Base-by-base conservation (phyloP, 768 basidiomycete genomes). In the Cantharellus cinnabarinus region DNA sequence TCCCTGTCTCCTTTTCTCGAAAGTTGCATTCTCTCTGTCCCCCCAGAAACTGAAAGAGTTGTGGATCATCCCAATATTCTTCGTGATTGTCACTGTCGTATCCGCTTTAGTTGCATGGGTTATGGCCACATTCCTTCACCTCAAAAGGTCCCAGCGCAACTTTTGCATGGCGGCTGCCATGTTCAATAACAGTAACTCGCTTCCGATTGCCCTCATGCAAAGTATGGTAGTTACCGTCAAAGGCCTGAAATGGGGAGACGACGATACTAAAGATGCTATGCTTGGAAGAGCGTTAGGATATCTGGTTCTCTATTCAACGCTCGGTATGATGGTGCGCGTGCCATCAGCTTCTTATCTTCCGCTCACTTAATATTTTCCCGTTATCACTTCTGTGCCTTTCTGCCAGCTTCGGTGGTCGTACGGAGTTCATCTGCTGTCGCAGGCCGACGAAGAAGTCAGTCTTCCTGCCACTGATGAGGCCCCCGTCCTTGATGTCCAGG, bases 101-200 rank as follows among this genome's bases (percentile, higher is more conserved):
- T 93, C 89, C 0, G 87, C 85, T 69, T 56, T 68, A 2, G 76
- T 87, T 0, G 82, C 88, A 0, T 82, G 76, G 64, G 59, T 70
- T 1, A 71, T 97, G 15, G 80, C 82, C 0, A 76, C 69, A 60
- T 50, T 82, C 1, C 80, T 83, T 66, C 70, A 81, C 37, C 71
- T 99, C 35, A 84, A 79, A 62, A 73, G 71, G 56, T 83, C 83
- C 0, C 94, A 98, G 73, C 76, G 79, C 67, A 81, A 77, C 57
- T 89, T 88, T 63, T 83, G 82, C 4, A 81, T 83, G 68, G 85
- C 86, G 0, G 82, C 85, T 0, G 75, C 85, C 38, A 89, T 85
- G 80, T 88, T 88, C 74, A 86, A 90, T 83, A 94, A 91, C 69
- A 89, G 86, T 2, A 97, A 97, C 68, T 89, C 89, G 0, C 78